Conservation (phyloP, 768 basidiomycete species). For the Boletus reticuloceps region DNA sequence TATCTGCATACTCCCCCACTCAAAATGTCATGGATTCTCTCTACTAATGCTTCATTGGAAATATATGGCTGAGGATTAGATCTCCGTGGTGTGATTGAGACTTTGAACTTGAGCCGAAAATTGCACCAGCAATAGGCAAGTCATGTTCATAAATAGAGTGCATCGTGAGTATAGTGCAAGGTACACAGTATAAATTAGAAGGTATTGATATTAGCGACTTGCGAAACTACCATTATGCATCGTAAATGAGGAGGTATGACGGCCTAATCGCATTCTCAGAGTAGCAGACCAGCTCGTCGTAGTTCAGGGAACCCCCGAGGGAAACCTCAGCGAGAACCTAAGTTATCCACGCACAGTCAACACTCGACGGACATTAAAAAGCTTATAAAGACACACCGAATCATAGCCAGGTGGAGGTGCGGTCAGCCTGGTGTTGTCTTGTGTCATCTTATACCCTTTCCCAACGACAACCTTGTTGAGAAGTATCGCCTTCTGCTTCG, state of each 20-base stretch:
- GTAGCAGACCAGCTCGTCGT: conserved; percentile 72
- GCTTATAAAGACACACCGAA: conserved; percentile 44
- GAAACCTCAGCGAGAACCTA: conserved; percentile 61
- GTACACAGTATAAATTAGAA: conserved; percentile 6
- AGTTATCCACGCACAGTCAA: background rate
- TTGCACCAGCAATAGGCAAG: conserved; percentile 8
- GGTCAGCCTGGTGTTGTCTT: conserved; percentile 53
- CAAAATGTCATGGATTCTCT: conserved; percentile 21
- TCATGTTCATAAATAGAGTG: background rate
- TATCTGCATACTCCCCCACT: conserved; percentile 29
- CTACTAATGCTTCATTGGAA: background rate
- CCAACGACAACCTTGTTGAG: conserved; percentile 74
- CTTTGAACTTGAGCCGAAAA: background rate
- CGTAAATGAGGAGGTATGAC: conserved; percentile 69
- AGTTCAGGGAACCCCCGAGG: conserved; percentile 61
- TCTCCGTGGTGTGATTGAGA: background rate
- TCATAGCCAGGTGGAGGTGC: conserved; percentile 63
- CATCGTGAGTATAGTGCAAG: background rate
- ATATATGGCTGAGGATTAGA: background rate
- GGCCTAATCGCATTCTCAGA: conserved; percentile 69
- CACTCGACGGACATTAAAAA: background rate
- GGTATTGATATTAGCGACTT: background rate
- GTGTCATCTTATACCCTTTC: conserved; percentile 62
- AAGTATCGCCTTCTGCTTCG: conserved; percentile 60
- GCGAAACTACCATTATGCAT: conserved; percentile 31